Percentiles rank a stretch among this genome's conserved stretches.
Conservation (phyloP, 2,329 filamentous ascomycete genomes). For the Tolypocladium cylindrosporum region DNA sequence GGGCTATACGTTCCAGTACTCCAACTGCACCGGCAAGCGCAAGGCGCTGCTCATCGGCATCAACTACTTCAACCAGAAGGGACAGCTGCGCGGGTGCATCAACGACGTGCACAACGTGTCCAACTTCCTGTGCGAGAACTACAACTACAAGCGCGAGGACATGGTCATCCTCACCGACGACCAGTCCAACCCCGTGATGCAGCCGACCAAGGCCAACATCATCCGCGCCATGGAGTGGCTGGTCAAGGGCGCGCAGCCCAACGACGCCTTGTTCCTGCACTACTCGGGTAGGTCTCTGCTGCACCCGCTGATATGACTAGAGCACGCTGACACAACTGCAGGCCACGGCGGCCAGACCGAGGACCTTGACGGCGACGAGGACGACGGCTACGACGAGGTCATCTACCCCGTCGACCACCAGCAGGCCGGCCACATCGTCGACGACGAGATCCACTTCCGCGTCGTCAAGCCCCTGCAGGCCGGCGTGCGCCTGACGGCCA, state of each 20-base stretch:
- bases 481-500: constrained; percentile 76
- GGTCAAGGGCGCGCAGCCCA: constrained; percentile 58
- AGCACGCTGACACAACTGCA: constrained; percentile 15
- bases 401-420: constrained; percentile 71
- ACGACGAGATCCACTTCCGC: constrained; percentile 68
- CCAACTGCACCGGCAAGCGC: constrained; percentile 60
- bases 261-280: constrained; percentile 70
- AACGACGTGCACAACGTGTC: constrained; percentile 75
- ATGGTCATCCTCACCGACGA: constrained; percentile 75
- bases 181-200: constrained; percentile 57
- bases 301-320: not conserved
- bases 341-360: constrained; percentile 69
- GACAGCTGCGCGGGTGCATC: constrained; percentile 67
- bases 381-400: constrained; percentile 68
- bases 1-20: constrained; percentile 66
- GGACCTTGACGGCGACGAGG: constrained; percentile 65
- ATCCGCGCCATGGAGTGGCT: constrained; percentile 68
- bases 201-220: constrained; percentile 69
- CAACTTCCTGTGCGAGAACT: constrained; percentile 55
- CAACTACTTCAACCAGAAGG: constrained; percentile 68
- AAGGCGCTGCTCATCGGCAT: constrained; percentile 71
- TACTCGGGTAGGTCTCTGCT: constrained; percentile 45
- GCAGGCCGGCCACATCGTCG: constrained; percentile 60
- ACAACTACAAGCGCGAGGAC: constrained; percentile 65
- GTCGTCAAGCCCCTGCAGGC: constrained; percentile 69